These are phyloP conservation scores for Suillus hirtellus DNA, from an alignment of 768 basidiomycete genomes.

Conservation along the genomic window DNA sequence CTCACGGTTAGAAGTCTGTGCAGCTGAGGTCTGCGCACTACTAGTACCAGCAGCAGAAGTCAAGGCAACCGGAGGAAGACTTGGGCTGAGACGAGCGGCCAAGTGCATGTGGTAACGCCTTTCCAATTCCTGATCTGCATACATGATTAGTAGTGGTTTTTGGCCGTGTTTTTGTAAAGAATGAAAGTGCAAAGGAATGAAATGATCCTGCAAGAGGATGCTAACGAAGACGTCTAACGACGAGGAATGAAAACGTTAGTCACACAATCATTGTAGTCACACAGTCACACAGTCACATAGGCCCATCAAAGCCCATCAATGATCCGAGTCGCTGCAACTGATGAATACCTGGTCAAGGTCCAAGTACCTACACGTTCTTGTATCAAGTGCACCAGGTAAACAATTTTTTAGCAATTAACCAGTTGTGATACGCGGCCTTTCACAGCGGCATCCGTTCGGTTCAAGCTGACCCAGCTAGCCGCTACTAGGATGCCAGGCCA, in stretches of 20 bases:
- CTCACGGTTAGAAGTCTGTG: background rate
- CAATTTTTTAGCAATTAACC: background rate
- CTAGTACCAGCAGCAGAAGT: background rate
- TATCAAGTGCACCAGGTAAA: background rate
- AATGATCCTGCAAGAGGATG: background rate
- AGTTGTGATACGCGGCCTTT: background rate
- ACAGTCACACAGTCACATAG: too few relatives aligned
- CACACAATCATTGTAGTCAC: too few relatives aligned
- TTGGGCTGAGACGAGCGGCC: constrained; percentile 16
- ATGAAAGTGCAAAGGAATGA: constrained; percentile 24
- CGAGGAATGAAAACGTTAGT: too few relatives aligned
- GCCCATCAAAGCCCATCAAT: too few relatives aligned
- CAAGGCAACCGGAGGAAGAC: background rate
- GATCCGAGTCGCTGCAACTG: too few relatives aligned
- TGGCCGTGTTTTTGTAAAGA: constrained; percentile 23
- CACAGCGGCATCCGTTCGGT: background rate
- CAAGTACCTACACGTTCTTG: background rate
- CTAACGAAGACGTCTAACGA: background rate
- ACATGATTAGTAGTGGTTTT: constrained; percentile 9
- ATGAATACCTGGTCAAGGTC: background rate
- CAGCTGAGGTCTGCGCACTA: background rate
- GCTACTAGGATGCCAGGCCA: background rate
- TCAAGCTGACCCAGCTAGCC: background rate
- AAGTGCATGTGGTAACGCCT: constrained; percentile 17
- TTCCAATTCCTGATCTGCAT: constrained; percentile 14